Evolutionary conservation across 306 rosid species (phyloP), one percentile per base, ranked within the genome.

Genomic region (Citrullus mucosospermus): DNA sequence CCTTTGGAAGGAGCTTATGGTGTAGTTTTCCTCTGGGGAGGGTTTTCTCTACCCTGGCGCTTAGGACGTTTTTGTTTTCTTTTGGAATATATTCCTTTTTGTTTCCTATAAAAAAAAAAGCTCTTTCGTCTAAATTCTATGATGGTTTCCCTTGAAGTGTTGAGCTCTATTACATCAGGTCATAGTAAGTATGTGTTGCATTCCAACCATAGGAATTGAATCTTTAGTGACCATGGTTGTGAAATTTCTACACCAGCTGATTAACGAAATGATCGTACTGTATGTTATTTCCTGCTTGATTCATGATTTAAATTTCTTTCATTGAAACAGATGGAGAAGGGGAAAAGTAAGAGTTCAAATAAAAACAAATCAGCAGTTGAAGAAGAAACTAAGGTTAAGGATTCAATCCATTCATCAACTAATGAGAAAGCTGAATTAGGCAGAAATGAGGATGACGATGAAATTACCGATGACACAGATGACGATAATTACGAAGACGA

Each of bases 291-390:
- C n/a, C 15, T 75, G 51, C 12, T 8, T 10, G 67, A 39, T 76
- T 36, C 17, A 36, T 54, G 32, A 80, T 30, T 32, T 32, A 32
- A 18, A 56, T 20, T 50, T 8, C 76, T 51, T 51, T 36, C 3
- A 11, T 48, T 54, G 61, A 25, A 63, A 80, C 87, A 92, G 97
- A 86, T 95, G 97, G 85, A 91, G 85, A 90, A 85, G 83, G 90
- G 74, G 2, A 91, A 86, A 60, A 14, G 90, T 17, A 85, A 85
- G 50, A 81, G 84, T 82, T 82, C 85, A 28, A 81, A 50, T 28
- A 50, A 50, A 51, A 72, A 54, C 8, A 48, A 25, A 50, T 43
- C 77, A 25, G 57, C 81, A 3, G 62, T 83, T 11, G 79, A 84
- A 60, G 83, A 75, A 58, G 97, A 80, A 55, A 84, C 79, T 55